phyloP scores from a whole-genome alignment of 1,284 basidiomycete genomes.

The Boletus smithii region DNA sequence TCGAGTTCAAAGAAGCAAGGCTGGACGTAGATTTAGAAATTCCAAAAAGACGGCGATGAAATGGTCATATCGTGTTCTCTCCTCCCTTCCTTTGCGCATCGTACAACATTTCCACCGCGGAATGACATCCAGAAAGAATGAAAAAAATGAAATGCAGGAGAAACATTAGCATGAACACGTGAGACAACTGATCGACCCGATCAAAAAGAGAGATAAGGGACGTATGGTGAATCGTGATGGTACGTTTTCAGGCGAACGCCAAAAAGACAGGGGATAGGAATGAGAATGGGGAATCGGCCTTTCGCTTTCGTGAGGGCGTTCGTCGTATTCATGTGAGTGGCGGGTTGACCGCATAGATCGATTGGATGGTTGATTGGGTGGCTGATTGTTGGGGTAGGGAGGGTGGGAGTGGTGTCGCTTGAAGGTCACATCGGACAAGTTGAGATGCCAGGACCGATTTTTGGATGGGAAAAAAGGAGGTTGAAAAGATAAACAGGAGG shows the following conservation, averaged over 20 bases:
- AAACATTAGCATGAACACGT: neutral
- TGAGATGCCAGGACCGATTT: neutral
- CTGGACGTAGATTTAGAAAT: neutral
- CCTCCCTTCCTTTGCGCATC: neutral
- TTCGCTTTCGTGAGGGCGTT: neutral
- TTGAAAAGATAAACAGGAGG: too few relatives aligned
- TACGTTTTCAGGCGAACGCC: conserved; percentile 13
- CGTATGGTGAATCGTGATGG: too few relatives aligned
- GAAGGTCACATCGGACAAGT: neutral
- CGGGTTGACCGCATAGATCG: neutral
- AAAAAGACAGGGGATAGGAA: neutral
- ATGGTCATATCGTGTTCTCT: neutral
- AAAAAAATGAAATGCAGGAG: neutral
- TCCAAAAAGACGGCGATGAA: neutral
- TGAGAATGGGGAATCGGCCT: neutral
- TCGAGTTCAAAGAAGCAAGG: too few relatives aligned
- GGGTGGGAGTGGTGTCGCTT: conserved; percentile 3
- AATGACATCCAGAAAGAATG: neutral
- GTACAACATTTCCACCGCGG: too few relatives aligned
- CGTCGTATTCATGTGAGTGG: neutral
- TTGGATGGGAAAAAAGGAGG: neutral
- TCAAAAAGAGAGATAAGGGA: too few relatives aligned
- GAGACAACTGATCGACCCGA: too few relatives aligned
- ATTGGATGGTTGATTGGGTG: too few relatives aligned
- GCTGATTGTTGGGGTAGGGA: too few relatives aligned